These are phyloP conservation scores for Lanmaoa rubissima DNA, from an alignment of 768 basidiomycete genomes.

Conservation along the genomic window DNA sequence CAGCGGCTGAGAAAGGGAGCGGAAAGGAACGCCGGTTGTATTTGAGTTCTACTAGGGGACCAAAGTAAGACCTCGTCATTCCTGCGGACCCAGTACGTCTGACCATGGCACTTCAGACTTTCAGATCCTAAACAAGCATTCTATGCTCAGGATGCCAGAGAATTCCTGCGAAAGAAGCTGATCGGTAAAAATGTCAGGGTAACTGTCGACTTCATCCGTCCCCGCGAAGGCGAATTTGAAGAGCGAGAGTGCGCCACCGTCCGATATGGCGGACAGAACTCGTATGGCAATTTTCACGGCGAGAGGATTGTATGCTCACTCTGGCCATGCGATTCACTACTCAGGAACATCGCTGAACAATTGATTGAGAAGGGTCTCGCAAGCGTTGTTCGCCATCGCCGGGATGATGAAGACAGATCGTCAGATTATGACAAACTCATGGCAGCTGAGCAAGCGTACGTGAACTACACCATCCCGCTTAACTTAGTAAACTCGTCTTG, in stretches of 20 bases:
- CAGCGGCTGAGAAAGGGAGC: slow-evolving; percentile 69
- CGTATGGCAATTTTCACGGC: slow-evolving; percentile 44
- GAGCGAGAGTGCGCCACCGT: slow-evolving; percentile 91
- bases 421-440: slow-evolving; percentile 95
- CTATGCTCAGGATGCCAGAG: slow-evolving; percentile 89
- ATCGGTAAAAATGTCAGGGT: slow-evolving; percentile 88
- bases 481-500: slow-evolving; percentile 9
- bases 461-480: slow-evolving; percentile 7
- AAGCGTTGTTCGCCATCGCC: slow-evolving; percentile 85
- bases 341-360: slow-evolving; percentile 88
- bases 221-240: slow-evolving; percentile 89
- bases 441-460: slow-evolving; percentile 89
- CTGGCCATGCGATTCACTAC: neutral
- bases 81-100: neutral
- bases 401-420: slow-evolving; percentile 96
- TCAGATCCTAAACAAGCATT: slow-evolving; percentile 84
- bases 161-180: slow-evolving; percentile 87
- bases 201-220: slow-evolving; percentile 87
- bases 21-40: slow-evolving; percentile 81
- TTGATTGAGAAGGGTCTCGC: slow-evolving; percentile 92
- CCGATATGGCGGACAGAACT: slow-evolving; percentile 76
- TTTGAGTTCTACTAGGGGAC: slow-evolving; percentile 84
- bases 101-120: slow-evolving; percentile 44
- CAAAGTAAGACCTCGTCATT: slow-evolving; percentile 53
- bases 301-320: neutral